These are phyloP conservation scores for Strombidium stylifer DNA, from an alignment of 73 alveolate species.

Conservation along the genomic window DNA sequence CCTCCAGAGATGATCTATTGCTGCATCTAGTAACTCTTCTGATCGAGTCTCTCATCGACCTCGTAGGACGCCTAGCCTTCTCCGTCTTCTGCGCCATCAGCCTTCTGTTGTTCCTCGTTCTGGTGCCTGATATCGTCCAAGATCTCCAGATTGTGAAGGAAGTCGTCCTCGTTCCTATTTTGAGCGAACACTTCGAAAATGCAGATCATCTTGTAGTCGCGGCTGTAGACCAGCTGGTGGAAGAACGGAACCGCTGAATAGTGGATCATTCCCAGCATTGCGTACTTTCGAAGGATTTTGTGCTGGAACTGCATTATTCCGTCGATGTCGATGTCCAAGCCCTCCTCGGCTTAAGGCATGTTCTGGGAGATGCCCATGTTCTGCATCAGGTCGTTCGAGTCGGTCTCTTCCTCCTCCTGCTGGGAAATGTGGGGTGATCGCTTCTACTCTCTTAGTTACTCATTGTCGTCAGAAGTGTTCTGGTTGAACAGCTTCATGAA, in stretches of 20 bases:
- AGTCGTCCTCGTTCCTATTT: constrained; percentile 48
- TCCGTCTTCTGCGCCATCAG: neutral
- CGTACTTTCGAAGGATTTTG: constrained; percentile 34
- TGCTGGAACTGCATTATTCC: constrained; percentile 55
- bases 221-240: constrained; percentile 46
- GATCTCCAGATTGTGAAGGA: constrained; percentile 41
- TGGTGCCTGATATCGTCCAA: neutral
- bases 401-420: too few relatives aligned
- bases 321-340: neutral
- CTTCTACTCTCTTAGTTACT: too few relatives aligned
- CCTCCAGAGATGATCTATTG: neutral
- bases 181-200: constrained; percentile 53
- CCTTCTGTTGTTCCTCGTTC: constrained; percentile 18
- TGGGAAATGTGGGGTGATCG: too few relatives aligned
- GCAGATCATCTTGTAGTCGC: constrained; percentile 42
- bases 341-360: neutral
- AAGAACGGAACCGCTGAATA: constrained; percentile 43
- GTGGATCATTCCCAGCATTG: constrained; percentile 32
- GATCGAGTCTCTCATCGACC: neutral
- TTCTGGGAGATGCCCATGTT: too few relatives aligned
- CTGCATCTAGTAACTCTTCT: neutral
- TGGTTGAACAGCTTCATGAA: too few relatives aligned
- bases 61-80: too few relatives aligned
- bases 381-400: too few relatives aligned
- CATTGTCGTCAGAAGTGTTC: too few relatives aligned